Conservation (phyloP, 2,329 filamentous ascomycete species). For the Fusarium guadeloupense region DNA sequence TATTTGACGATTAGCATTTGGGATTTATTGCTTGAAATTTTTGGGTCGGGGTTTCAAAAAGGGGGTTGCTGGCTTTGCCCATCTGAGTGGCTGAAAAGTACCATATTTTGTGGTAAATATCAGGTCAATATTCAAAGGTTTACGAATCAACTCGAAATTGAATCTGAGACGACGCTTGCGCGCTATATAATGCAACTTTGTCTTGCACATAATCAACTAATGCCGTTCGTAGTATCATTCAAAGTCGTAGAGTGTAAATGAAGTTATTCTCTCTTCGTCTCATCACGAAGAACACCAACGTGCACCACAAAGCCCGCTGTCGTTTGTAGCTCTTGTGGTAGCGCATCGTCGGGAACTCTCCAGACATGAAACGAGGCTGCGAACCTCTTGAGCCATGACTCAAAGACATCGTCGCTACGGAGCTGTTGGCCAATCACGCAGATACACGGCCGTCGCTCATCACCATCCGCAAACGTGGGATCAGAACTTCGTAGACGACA, state of each 20-base stretch:
- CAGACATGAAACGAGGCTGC: conserved; percentile 74
- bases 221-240: not conserved
- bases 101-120: conserved; percentile 20
- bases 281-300: conserved; percentile 69
- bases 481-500: conserved; percentile 65
- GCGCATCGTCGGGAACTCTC: conserved; percentile 72
- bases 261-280: not conserved
- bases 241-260: not conserved
- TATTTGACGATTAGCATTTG: conserved; percentile 38
- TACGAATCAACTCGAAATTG: conserved; percentile 17
- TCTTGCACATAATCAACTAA: not conserved
- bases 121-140: conserved; percentile 15
- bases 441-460: conserved; percentile 62
- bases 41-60: conserved; percentile 18
- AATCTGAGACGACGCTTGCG: conserved; percentile 14
- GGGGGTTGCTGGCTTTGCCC: conserved; percentile 16
- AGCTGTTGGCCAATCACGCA: conserved; percentile 91
- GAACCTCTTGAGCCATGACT: conserved; percentile 80
- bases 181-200: not conserved
- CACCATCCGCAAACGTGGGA: conserved; percentile 20
- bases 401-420: conserved; percentile 84
- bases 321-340: conserved; percentile 67
- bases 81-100: conserved; percentile 24
- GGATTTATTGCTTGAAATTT: conserved; percentile 19
- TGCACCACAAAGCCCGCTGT: conserved; percentile 85